Evolutionary conservation across 495 filamentous ascomycete species (phyloP), one percentile per base, ranked within the genome.

Genomic region (Neurospora sp.): DNA sequence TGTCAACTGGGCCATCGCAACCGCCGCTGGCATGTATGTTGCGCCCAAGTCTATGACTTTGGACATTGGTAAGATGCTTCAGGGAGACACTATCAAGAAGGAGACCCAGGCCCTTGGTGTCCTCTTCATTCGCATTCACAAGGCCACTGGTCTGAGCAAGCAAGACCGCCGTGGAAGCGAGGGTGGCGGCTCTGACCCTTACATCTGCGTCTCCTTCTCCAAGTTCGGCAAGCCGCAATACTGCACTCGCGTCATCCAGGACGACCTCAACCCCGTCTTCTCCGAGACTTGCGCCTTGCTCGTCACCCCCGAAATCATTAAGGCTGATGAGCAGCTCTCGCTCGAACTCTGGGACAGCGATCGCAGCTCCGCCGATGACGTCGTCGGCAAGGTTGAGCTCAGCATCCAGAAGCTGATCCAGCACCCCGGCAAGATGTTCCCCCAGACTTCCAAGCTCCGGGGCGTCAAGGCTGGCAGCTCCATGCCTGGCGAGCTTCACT

Each of bases 161-260:
- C 95, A 98, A 79, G 95, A 98, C 79, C 87, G 85, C 68, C 89
- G 90, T 37, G 95, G 95, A 8, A 92, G 88, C 74, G 83, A 91
- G n/a, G 89, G 91, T 70, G 94, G 94, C n/a, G 94, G 94, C 39
- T 96, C 93, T 72, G 95, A 98, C 80, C 93, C 95, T 0, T 98
- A 97, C 79, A 94, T 98, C 79, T 91, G 88, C 22, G 83, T 90
- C 27, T 83, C 84, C 61, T 90, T 87, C 75, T 86, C 83, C 70
- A 97, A 98, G 81, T 98, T 97, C 73, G 93, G 94, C 68, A 98
- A 98, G 84, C 95, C 94, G 12, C 97, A 97, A 92, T 98, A 97
- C 79, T 97, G 94, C 80, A 97, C 95, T 12, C 89, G 95, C 39
- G 94, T 98, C 39, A 97, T 98, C 72, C 91, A 93, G 16, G 94